These are phyloP conservation scores for Umbelopsis isabellina DNA, from an alignment of 192 early-diverging fungal genomes.

Conservation along the genomic window DNA sequence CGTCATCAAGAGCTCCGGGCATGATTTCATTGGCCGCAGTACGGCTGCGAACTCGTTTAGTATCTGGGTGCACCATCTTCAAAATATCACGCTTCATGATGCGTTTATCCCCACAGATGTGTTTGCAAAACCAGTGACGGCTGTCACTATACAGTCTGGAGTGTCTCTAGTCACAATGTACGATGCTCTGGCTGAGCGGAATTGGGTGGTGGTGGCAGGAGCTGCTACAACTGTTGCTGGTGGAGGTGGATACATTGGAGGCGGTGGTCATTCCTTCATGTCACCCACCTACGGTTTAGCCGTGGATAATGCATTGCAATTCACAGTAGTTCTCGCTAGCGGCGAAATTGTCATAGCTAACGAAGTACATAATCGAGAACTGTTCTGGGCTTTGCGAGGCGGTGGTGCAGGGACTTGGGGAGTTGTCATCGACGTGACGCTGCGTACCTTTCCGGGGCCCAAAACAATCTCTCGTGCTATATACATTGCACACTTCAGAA, in stretches of 20 bases:
- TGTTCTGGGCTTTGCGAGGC: slow-evolving; percentile 64
- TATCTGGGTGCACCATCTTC: slow-evolving; percentile 51
- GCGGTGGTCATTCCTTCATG: slow-evolving; percentile 49
- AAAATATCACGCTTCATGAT: slow-evolving; percentile 33
- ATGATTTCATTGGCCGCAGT: slow-evolving; percentile 51
- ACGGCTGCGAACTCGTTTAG: slow-evolving; percentile 47
- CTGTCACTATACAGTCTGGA: slow-evolving; percentile 35
- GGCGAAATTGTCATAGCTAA: slow-evolving; percentile 45
- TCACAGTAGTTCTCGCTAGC: slow-evolving; percentile 48
- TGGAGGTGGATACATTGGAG: slow-evolving; percentile 38
- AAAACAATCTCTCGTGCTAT: not conserved
- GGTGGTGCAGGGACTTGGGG: slow-evolving; percentile 42
- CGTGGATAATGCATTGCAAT: slow-evolving; percentile 55
- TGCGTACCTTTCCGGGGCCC: slow-evolving; percentile 23
- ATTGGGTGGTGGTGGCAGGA: slow-evolving; percentile 13
- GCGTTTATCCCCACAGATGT: slow-evolving; percentile 33
- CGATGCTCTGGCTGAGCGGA: not conserved
- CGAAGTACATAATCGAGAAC: slow-evolving; percentile 43
- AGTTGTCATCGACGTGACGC: slow-evolving; percentile 45
- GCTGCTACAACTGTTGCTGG: slow-evolving; percentile 19
- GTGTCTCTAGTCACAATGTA: slow-evolving; percentile 33
- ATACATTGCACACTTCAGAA: not conserved
- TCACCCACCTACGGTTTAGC: slow-evolving; percentile 46
- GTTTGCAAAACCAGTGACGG: not conserved
- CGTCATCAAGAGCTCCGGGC: slow-evolving; percentile 61